phyloP scores from a whole-genome alignment of 768 basidiomycete species.

The Tephrocybe rancida region DNA sequence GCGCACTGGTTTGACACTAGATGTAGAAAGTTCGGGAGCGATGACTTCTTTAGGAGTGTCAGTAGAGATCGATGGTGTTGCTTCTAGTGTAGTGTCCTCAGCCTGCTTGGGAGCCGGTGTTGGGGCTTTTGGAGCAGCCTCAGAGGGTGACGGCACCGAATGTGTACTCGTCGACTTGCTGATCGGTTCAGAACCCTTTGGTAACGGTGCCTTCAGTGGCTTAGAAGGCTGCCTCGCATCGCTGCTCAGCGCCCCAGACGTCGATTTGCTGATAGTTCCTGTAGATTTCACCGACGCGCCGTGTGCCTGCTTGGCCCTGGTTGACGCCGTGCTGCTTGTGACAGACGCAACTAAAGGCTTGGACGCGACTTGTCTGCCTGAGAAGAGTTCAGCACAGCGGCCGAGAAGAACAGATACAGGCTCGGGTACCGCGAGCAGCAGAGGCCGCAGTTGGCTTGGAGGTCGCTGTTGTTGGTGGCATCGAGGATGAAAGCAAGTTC shows the following conservation, averaged over 20 bases:
- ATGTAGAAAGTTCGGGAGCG: not conserved
- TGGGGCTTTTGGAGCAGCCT: not conserved
- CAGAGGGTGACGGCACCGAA: not conserved
- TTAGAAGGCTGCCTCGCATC: not conserved
- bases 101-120: not conserved
- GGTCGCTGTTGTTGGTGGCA: constrained; percentile 2
- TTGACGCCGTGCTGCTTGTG: constrained; percentile 10
- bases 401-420: constrained; percentile 7
- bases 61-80: not conserved
- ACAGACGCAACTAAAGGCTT: constrained; percentile 20
- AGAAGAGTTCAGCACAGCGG: constrained; percentile 23
- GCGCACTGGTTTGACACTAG: constrained; percentile 4
- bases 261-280: not conserved
- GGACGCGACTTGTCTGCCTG: constrained; percentile 26
- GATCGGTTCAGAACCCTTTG: not conserved
- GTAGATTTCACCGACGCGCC: too few relatives aligned
- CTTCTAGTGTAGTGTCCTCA: not conserved
- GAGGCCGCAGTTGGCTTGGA: constrained; percentile 4
- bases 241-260: not conserved
- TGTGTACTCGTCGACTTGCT: not conserved
- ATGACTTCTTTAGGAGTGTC: not conserved
- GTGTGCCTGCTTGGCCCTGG: constrained; percentile 16
- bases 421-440: constrained; percentile 28
- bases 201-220: not conserved
- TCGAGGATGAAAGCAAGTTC: constrained; percentile 6